Percentiles rank a stretch among this genome's conserved stretches.
Evolutionary conservation across 495 filamentous ascomycete genomes (phyloP).

Genomic region (Penicillium desertorum): DNA sequence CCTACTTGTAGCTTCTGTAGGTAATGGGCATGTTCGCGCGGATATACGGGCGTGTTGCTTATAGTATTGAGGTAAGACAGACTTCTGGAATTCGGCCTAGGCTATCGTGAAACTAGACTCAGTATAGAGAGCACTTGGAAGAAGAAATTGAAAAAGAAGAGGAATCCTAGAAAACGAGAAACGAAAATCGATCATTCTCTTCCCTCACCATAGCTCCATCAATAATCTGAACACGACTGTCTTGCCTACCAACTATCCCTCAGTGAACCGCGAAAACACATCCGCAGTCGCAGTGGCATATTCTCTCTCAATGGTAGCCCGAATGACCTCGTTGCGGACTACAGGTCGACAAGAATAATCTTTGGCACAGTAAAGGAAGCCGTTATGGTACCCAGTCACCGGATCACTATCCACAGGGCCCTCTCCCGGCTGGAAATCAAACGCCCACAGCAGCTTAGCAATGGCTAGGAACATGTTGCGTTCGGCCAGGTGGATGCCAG

Average conservation of each 20-base stretch:
- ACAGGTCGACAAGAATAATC: conserved; percentile 18
- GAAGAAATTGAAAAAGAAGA: too few relatives aligned
- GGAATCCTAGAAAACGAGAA: not conserved
- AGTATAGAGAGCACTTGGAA: not conserved
- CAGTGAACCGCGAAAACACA: not conserved
- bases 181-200: not conserved
- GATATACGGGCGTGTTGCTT: not conserved
- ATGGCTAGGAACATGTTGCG: not conserved
- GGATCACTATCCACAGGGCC: conserved; percentile 1
- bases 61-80: too few relatives aligned
- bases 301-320: not conserved
- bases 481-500: not conserved
- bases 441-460: not conserved
- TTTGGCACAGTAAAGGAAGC: conserved; percentile 34
- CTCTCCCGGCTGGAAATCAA: not conserved
- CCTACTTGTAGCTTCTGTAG: not conserved
- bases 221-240: not conserved
- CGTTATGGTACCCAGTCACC: conserved; percentile 28
- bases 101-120: too few relatives aligned
- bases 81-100: too few relatives aligned
- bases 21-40: not conserved
- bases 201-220: not conserved
- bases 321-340: not conserved
- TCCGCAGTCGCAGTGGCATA: not conserved
- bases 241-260: not conserved